phyloP scores from a whole-genome alignment of 192 early-diverging fungal genomes.

The Backusella psychrophila region DNA sequence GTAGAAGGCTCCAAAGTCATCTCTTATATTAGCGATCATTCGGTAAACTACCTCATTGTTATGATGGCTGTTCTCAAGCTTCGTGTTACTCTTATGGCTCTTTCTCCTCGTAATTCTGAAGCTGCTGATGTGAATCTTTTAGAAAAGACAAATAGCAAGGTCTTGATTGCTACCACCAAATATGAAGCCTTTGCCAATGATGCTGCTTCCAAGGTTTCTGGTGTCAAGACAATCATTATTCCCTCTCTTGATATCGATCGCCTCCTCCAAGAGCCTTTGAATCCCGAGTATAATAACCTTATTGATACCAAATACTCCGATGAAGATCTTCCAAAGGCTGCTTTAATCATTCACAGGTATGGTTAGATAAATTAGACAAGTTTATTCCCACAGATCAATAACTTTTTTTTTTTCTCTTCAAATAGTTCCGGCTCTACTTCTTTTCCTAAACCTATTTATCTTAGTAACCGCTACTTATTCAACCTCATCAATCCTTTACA shows the following conservation, averaged over 20 bases:
- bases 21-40: conserved; percentile 8
- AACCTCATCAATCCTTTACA: background rate
- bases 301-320: background rate
- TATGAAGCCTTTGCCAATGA: background rate
- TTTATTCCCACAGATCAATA: background rate
- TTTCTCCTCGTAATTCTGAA: conserved; percentile 21
- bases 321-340: background rate
- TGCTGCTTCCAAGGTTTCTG: background rate
- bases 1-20: background rate
- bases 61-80: conserved; percentile 17
- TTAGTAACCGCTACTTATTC: conserved; percentile 11
- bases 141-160: conserved; percentile 3
- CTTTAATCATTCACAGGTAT: conserved; percentile 8
- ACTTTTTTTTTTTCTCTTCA: background rate
- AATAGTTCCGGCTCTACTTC: conserved; percentile 20
- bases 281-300: background rate
- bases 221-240: background rate
- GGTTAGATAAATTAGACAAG: background rate
- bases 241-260: background rate
- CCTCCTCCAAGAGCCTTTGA: background rate
- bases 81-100: background rate
- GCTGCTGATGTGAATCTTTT: conserved; percentile 10
- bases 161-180: background rate
- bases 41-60: background rate
- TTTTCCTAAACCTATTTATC: conserved; percentile 14